A percentile compares a stretch with the other conserved stretches of the same genome.
Evolutionary conservation across 495 filamentous ascomycete genomes (phyloP).

Genomic region (Cenococcum geophilum): DNA sequence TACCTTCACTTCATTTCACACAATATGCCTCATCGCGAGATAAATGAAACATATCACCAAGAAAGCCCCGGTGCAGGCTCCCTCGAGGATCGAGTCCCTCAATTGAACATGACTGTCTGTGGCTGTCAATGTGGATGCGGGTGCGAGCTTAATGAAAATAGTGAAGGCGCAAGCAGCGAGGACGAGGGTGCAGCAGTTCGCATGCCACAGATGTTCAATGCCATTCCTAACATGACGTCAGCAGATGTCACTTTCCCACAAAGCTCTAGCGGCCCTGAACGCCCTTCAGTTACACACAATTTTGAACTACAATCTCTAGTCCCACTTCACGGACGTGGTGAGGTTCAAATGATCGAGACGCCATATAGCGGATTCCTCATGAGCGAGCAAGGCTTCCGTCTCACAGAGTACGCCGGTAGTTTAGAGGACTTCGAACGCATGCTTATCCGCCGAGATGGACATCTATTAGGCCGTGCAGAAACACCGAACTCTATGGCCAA

Average conservation of each 20-base stretch:
- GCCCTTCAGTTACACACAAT: neutral
- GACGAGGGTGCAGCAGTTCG: conserved; percentile 15
- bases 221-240: conserved; percentile 6
- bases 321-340: neutral
- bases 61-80: neutral
- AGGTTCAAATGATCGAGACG: conserved; percentile 5
- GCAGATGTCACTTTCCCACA: conserved; percentile 1
- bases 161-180: conserved; percentile 10
- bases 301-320: neutral
- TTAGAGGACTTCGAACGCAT: neutral
- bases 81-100: conserved; percentile 16
- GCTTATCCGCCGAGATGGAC: neutral
- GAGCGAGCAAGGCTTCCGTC: conserved; percentile 1
- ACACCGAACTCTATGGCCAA: conserved; percentile 7
- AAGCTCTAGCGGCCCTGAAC: conserved; percentile 2
- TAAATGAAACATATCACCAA: neutral
- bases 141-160: neutral
- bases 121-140: conserved; percentile 22
- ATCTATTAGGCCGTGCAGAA: neutral
- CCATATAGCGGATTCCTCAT: conserved; percentile 6
- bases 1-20: neutral
- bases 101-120: conserved; percentile 21
- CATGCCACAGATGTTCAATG: conserved; percentile 4
- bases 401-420: neutral
- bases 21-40: neutral